phyloP scores from a whole-genome alignment of 169 alveolate genomes.

The Babesia bovis region DNA sequence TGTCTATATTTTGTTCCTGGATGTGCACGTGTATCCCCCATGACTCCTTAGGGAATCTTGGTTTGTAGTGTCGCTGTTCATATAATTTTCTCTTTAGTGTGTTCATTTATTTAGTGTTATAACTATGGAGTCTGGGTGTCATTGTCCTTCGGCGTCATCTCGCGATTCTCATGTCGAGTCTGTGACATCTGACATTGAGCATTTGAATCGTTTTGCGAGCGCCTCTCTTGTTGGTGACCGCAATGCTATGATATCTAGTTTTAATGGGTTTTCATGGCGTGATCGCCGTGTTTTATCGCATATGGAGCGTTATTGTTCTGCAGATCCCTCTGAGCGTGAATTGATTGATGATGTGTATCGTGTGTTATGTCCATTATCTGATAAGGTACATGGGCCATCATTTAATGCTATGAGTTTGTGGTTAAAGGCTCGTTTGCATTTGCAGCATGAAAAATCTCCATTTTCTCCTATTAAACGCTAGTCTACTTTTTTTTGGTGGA shows the following conservation, averaged over 20 bases:
- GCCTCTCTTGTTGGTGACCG: constrained; percentile 39
- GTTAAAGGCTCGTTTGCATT: constrained; percentile 62
- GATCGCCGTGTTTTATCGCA: constrained; percentile 41
- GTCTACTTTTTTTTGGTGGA: neutral
- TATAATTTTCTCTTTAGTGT: too few relatives aligned
- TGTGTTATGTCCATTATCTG: constrained; percentile 44
- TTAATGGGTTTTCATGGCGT: constrained; percentile 63
- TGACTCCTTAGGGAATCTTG: neutral
- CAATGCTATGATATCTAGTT: constrained; percentile 41
- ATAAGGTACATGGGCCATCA: constrained; percentile 45
- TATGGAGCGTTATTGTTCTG: constrained; percentile 42
- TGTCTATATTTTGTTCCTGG: neutral
- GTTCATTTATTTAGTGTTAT: neutral
- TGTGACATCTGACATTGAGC: constrained; percentile 39
- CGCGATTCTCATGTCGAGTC: constrained; percentile 17
- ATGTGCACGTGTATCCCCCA: neutral
- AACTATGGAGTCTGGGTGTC: neutral
- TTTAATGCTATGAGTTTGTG: constrained; percentile 64
- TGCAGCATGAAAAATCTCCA: constrained; percentile 60
- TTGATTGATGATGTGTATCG: constrained; percentile 43
- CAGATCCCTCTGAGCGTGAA: constrained; percentile 30
- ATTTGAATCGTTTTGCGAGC: constrained; percentile 30
- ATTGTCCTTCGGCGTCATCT: neutral
- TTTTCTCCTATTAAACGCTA: constrained; percentile 27
- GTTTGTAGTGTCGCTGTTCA: neutral